phyloP scores from a whole-genome alignment of 805 yeast species.

The Pichia scutulata region DNA sequence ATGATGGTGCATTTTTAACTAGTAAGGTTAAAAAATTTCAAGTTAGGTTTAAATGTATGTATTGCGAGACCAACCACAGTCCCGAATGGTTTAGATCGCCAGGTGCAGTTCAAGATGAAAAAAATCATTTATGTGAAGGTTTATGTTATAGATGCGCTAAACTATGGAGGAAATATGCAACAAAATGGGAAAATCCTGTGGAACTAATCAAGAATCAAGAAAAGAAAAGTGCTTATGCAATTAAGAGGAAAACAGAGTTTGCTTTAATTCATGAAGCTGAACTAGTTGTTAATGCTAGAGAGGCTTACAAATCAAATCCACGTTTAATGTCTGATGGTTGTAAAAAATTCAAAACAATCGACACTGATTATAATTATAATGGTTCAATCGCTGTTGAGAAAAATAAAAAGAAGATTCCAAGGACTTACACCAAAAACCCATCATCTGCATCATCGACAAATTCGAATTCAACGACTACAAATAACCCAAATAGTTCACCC shows the following conservation, averaged over 20 bases:
- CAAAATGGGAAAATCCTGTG: constrained; percentile 74
- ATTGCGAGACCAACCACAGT: constrained; percentile 54
- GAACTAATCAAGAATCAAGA: constrained; percentile 48
- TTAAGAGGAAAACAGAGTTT: constrained; percentile 49
- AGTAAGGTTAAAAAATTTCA: constrained; percentile 37
- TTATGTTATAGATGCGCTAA: constrained; percentile 83
- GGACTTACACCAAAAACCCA: not conserved
- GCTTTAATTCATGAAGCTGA: constrained; percentile 61
- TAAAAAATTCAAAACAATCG: constrained; percentile 11
- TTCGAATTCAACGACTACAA: not conserved
- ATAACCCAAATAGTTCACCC: not conserved
- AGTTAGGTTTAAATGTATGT: constrained; percentile 54
- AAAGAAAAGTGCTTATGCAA: constrained; percentile 30
- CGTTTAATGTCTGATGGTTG: not conserved
- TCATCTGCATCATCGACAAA: not conserved
- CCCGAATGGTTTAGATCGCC: constrained; percentile 66
- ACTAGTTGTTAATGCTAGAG: constrained; percentile 43
- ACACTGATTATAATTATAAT: constrained; percentile 8
- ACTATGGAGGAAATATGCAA: constrained; percentile 86
- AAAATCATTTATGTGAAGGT: constrained; percentile 39
- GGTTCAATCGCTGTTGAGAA: constrained; percentile 1
- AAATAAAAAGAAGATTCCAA: not conserved
- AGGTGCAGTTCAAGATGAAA: constrained; percentile 40
- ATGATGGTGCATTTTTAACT: constrained; percentile 63
- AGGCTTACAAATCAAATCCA: constrained; percentile 22